A percentile compares a stretch with the other conserved stretches of the same genome.
phyloP scores from a whole-genome alignment of 345 rosid species.

The Lenwebbia sp. region DNA sequence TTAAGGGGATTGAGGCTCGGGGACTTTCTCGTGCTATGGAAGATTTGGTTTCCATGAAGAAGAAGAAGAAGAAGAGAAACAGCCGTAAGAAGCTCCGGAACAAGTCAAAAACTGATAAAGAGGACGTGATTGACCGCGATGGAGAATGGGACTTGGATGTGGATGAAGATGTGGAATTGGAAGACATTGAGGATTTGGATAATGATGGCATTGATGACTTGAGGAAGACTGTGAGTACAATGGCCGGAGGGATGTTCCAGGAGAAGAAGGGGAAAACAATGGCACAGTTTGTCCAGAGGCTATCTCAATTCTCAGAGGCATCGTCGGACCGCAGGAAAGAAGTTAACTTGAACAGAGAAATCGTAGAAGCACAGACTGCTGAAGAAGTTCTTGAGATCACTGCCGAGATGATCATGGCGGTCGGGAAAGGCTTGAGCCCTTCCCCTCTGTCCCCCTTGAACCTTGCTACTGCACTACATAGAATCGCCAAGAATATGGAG shows the following conservation, averaged over 20 bases:
- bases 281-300: constrained; percentile 59
- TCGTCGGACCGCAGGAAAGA: constrained; percentile 61
- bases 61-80: constrained; percentile 33
- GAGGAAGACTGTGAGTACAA: constrained; percentile 34
- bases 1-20: constrained; percentile 64
- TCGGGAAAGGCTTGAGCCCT: constrained; percentile 83
- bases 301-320: constrained; percentile 68
- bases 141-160: constrained; percentile 25
- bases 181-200: constrained; percentile 6
- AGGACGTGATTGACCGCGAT: constrained; percentile 8
- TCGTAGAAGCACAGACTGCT: constrained; percentile 76
- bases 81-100: constrained; percentile 8
- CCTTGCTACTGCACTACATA: constrained; percentile 76
- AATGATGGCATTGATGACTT: constrained; percentile 21
- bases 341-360: constrained; percentile 56
- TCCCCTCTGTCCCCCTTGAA: constrained; percentile 81
- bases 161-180: constrained; percentile 15
- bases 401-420: constrained; percentile 65
- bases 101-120: constrained; percentile 10
- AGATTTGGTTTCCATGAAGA: constrained; percentile 39
- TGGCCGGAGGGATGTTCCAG: constrained; percentile 66
- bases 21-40: constrained; percentile 46
- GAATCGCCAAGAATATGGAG: constrained; percentile 96
- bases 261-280: constrained; percentile 50
- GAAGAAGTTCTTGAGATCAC: constrained; percentile 62